Percentiles rank a stretch among this genome's conserved stretches.
Evolutionary conservation across 2,329 filamentous ascomycete species (phyloP).

Genomic region (Pseudopyrenochaeta lycopersici): DNA sequence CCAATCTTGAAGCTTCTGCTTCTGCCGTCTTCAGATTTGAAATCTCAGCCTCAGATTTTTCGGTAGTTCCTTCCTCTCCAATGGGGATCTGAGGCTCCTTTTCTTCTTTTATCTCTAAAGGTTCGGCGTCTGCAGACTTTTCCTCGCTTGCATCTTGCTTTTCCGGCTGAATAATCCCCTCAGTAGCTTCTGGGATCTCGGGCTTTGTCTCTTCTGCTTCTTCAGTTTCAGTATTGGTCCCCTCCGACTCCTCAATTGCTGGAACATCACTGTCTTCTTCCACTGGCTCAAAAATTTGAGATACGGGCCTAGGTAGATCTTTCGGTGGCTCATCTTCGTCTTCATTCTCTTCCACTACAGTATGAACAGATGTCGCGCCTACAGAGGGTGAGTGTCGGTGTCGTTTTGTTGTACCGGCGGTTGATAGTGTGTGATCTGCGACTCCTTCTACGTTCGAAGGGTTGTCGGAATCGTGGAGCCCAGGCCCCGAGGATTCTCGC

Average conservation of each 20-base stretch:
- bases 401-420: constrained; percentile 77
- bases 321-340: constrained; percentile 63
- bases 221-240: constrained; percentile 23
- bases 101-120: constrained; percentile 9
- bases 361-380: constrained; percentile 75
- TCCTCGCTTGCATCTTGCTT: constrained; percentile 28
- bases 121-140: constrained; percentile 15
- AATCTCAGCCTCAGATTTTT: constrained; percentile 6
- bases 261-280: constrained; percentile 17
- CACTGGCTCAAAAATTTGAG: constrained; percentile 26
- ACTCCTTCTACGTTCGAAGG: constrained; percentile 30
- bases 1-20: constrained; percentile 7
- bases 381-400: constrained; percentile 85
- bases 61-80: constrained; percentile 9
- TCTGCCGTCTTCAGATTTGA: constrained; percentile 1
- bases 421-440: constrained; percentile 60
- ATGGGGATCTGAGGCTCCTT: constrained; percentile 11
- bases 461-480: constrained; percentile 27
- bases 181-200: constrained; percentile 11
- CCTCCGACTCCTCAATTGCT: constrained; percentile 26
- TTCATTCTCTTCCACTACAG: constrained; percentile 83
- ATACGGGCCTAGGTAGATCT: constrained; percentile 19
- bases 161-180: constrained; percentile 21
- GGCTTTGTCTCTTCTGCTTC: constrained; percentile 31
- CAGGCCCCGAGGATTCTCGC: constrained; percentile 42